Evolutionary conservation across 108 stramenopile species (phyloP).

Genomic region (Fragilaria crotonensis): DNA sequence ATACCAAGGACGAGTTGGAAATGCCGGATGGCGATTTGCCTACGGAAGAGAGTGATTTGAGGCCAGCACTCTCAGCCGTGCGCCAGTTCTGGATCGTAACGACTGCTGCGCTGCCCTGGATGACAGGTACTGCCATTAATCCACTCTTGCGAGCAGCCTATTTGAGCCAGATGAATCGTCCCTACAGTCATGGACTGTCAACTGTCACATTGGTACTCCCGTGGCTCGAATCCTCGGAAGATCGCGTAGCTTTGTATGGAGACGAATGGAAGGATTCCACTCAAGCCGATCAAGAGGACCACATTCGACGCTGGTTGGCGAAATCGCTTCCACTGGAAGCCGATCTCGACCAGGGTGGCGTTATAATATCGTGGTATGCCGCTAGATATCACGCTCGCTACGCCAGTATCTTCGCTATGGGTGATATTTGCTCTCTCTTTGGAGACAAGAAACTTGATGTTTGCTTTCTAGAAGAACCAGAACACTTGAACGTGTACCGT

Average conservation of each 20-base stretch:
- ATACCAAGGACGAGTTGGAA: constrained; percentile 26
- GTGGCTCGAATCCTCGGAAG: constrained; percentile 45
- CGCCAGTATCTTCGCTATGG: constrained; percentile 66
- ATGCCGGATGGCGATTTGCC: constrained; percentile 45
- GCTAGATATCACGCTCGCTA: constrained; percentile 41
- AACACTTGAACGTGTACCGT: constrained; percentile 81
- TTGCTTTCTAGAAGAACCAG: constrained; percentile 86
- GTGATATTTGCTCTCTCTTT: constrained; percentile 42
- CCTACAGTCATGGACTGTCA: neutral
- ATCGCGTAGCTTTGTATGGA: constrained; percentile 48
- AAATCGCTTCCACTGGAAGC: constrained; percentile 54
- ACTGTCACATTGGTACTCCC: constrained; percentile 68
- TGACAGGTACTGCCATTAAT: constrained; percentile 75
- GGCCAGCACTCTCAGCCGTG: constrained; percentile 3
- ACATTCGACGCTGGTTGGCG: constrained; percentile 61
- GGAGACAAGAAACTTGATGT: constrained; percentile 26
- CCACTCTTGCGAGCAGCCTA: constrained; percentile 58
- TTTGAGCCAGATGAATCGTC: constrained; percentile 15
- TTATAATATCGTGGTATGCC: constrained; percentile 46
- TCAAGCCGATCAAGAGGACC: constrained; percentile 47
- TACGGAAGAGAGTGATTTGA: constrained; percentile 36
- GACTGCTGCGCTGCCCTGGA: constrained; percentile 70
- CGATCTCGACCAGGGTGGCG: constrained; percentile 14
- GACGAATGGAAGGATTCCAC: constrained; percentile 17
- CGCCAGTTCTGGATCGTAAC: constrained; percentile 33